These are phyloP conservation scores for Penicillium thymicola DNA, from an alignment of 2,329 filamentous ascomycete species.

Conservation along the genomic window DNA sequence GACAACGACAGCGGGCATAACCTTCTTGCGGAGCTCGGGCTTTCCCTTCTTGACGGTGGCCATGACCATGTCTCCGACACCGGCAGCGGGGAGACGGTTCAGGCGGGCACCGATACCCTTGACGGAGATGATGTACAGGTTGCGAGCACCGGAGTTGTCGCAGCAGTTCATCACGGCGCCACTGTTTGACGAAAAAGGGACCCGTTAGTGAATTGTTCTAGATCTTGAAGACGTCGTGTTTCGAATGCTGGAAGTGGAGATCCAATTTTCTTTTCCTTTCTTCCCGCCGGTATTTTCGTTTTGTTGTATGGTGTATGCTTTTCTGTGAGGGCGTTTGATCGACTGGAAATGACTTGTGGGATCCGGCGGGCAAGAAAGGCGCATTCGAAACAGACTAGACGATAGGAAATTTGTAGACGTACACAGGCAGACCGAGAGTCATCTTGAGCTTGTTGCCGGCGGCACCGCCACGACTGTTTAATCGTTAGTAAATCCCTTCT, in stretches of 20 bases:
- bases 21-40: conserved; percentile 99
- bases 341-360: conserved; percentile 14
- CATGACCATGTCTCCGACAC: conserved; percentile 99
- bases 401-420: conserved; percentile 52
- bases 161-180: conserved; percentile 99
- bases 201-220: conserved; percentile 19
- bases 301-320: neutral
- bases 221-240: conserved; percentile 19
- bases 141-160: conserved; percentile 98
- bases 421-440: conserved; percentile 99
- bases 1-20: conserved; percentile 99
- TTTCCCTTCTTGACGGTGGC: conserved; percentile 99
- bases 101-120: conserved; percentile 97
- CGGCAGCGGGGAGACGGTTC: conserved; percentile 93
- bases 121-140: conserved; percentile 99
- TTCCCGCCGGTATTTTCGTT: conserved; percentile 4
- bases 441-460: conserved; percentile 99
- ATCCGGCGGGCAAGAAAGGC: conserved; percentile 9
- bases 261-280: conserved; percentile 2
- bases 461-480: conserved; percentile 70
- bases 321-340: neutral
- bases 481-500: conserved; percentile 21
- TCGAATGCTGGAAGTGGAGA: conserved; percentile 12
- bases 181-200: conserved; percentile 49
- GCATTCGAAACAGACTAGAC: conserved; percentile 8